These are phyloP conservation scores for Hyparrhenia diplandra DNA, from an alignment of 176 grass and related monocot genomes.

Conservation along the genomic window DNA sequence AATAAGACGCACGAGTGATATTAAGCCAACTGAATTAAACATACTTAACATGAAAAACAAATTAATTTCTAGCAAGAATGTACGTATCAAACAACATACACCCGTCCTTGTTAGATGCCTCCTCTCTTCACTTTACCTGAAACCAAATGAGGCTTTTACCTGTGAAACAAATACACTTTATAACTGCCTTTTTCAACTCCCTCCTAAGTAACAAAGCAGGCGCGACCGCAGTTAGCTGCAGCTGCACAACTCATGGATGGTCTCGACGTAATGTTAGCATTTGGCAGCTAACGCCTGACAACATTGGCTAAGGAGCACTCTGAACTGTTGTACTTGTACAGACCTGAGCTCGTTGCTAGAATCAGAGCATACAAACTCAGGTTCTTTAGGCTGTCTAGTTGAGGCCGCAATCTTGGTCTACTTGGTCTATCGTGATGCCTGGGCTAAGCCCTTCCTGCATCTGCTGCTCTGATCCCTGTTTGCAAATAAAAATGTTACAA, in stretches of 20 bases:
- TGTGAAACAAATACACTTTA: conserved; percentile 34
- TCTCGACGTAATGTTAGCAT: conserved; percentile 11
- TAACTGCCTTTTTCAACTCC: conserved; percentile 14
- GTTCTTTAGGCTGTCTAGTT: conserved; percentile 22
- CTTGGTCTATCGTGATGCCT: conserved; percentile 41
- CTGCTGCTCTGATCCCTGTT: conserved; percentile 48
- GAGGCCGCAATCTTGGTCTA: conserved; percentile 42
- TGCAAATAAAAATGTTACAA: neutral
- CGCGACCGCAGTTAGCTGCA: conserved; percentile 30
- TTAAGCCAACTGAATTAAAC: neutral
- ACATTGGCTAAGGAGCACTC: conserved; percentile 4
- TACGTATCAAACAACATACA: conserved; percentile 31
- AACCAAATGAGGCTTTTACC: no score
- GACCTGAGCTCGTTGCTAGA: conserved; percentile 27
- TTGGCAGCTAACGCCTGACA: neutral
- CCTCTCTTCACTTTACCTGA: neutral
- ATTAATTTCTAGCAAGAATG: conserved; percentile 12
- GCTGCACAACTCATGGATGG: conserved; percentile 28
- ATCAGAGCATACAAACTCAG: conserved; percentile 16
- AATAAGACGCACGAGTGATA: neutral
- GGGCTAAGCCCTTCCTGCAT: conserved; percentile 55
- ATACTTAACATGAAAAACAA: neutral
- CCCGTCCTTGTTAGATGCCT: conserved; percentile 23
- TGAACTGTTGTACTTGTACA: conserved; percentile 27
- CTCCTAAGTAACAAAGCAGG: neutral